These are phyloP conservation scores for Lactarius hatsudake DNA, from an alignment of 768 basidiomycete genomes.

Conservation along the genomic window DNA sequence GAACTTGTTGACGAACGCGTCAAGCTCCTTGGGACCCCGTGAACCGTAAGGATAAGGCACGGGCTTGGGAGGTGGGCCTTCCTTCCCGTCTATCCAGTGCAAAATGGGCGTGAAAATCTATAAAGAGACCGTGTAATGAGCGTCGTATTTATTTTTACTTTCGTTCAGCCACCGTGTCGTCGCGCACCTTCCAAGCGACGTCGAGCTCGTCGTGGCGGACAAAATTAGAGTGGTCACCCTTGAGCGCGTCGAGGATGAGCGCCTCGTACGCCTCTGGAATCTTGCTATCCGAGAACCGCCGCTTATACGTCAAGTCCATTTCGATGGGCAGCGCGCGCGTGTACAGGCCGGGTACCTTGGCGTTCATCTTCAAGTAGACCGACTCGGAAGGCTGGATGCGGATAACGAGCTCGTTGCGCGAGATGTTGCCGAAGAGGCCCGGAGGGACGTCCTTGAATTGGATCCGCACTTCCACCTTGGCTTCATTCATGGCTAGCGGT, in stretches of 20 bases:
- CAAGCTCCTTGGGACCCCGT: constrained; percentile 86
- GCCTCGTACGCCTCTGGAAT: constrained; percentile 98
- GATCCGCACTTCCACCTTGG: constrained; percentile 96
- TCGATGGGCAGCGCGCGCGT: constrained; percentile 92
- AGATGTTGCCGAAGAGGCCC: constrained; percentile 95
- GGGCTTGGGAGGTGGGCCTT: constrained; percentile 65
- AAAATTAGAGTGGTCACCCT: constrained; percentile 99
- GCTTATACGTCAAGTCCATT: constrained; percentile 98
- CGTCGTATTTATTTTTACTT: not conserved
- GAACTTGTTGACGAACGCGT: constrained; percentile 67
- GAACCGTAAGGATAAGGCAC: constrained; percentile 88
- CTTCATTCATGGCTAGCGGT: constrained; percentile 79
- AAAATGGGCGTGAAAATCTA: constrained; percentile 93
- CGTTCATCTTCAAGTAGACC: constrained; percentile 95
- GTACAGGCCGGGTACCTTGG: constrained; percentile 88
- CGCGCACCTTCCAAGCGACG: constrained; percentile 87
- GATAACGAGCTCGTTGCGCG: constrained; percentile 95
- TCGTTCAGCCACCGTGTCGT: not conserved
- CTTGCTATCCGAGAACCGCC: constrained; percentile 83
- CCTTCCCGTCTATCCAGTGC: constrained; percentile 90
- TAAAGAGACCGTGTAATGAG: constrained; percentile 7
- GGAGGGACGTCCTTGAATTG: constrained; percentile 98
- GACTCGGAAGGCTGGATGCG: constrained; percentile 97
- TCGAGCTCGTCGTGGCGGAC: constrained; percentile 97
- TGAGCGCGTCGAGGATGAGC: constrained; percentile 91